Evolutionary conservation across 2,329 filamentous ascomycete genomes (phyloP).

Genomic region (Diaporthe caulivora): DNA sequence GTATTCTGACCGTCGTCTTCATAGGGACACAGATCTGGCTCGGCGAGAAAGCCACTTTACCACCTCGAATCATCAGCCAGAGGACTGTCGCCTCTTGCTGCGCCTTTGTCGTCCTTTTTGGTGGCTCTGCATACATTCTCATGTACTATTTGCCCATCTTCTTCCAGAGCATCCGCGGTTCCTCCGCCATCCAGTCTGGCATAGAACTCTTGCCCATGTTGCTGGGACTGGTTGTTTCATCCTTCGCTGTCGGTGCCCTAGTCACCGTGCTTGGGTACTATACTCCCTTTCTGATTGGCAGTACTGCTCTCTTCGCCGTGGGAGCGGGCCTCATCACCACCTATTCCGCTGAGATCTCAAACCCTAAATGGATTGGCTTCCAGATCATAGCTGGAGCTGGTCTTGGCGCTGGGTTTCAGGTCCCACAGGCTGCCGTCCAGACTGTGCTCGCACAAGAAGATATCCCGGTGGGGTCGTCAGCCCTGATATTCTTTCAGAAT

Average conservation of each 20-base stretch:
- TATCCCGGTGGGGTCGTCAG: slow-evolving; percentile 62
- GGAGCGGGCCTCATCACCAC: slow-evolving; percentile 70
- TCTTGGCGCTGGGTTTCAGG: slow-evolving; percentile 59
- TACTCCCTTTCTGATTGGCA: slow-evolving; percentile 55
- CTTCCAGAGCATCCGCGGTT: slow-evolving; percentile 50
- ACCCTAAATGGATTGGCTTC: slow-evolving; percentile 68
- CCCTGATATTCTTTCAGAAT: slow-evolving; percentile 69
- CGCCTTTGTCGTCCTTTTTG: slow-evolving; percentile 51
- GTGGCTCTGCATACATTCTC: slow-evolving; percentile 47
- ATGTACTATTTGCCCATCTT: slow-evolving; percentile 50
- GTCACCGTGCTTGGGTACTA: slow-evolving; percentile 54
- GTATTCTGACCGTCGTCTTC: slow-evolving; percentile 45
- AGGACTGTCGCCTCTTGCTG: slow-evolving; percentile 52
- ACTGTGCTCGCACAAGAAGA: slow-evolving; percentile 59
- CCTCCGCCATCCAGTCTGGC: slow-evolving; percentile 33
- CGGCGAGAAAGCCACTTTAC: slow-evolving; percentile 49
- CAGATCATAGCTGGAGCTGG: slow-evolving; percentile 63
- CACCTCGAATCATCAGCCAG: slow-evolving; percentile 54
- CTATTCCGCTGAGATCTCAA: slow-evolving; percentile 59
- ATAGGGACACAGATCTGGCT: neutral
- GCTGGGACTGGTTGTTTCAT: neutral
- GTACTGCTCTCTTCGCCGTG: slow-evolving; percentile 54
- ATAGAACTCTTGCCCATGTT: slow-evolving; percentile 2
- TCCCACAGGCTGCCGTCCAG: slow-evolving; percentile 60
- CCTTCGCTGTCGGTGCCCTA: neutral